phyloP scores from a whole-genome alignment of 1,284 basidiomycete species.

The Heterobasidion occidentale region DNA sequence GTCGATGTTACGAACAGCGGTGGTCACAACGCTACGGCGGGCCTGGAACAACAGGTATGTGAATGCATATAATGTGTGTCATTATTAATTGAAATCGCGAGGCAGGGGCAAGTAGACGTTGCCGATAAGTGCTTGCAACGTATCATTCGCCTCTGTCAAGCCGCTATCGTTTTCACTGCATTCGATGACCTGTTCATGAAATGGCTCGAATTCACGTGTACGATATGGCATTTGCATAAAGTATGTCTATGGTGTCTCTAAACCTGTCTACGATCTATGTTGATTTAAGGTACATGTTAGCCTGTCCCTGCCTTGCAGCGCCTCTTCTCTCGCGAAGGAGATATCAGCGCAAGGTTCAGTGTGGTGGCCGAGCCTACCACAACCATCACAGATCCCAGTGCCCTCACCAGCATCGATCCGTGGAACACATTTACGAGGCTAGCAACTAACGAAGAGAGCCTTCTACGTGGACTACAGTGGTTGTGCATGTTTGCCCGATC shows the following conservation, averaged over 20 bases:
- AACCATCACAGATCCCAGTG: slow-evolving; percentile 20
- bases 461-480: slow-evolving; percentile 52
- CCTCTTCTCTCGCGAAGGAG: slow-evolving; percentile 48
- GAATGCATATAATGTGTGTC: slow-evolving; percentile 8
- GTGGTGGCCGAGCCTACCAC: slow-evolving; percentile 7
- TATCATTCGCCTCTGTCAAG: slow-evolving; percentile 47
- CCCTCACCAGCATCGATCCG: slow-evolving; percentile 36
- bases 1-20: slow-evolving; percentile 12
- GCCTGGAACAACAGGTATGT: slow-evolving; percentile 1
- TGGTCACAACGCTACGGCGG: not conserved
- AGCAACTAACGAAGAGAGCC: slow-evolving; percentile 36
- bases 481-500: slow-evolving; percentile 59
- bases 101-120: slow-evolving; percentile 1
- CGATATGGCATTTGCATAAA: slow-evolving; percentile 24
- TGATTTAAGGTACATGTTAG: slow-evolving; percentile 20
- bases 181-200: slow-evolving; percentile 56
- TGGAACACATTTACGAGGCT: slow-evolving; percentile 44
- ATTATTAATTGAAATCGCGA: slow-evolving; percentile 3
- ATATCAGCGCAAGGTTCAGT: slow-evolving; percentile 25
- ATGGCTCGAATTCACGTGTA: slow-evolving; percentile 51
- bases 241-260: slow-evolving; percentile 19
- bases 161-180: slow-evolving; percentile 47
- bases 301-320: slow-evolving; percentile 47
- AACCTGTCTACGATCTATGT: slow-evolving; percentile 5
- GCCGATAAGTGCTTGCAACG: slow-evolving; percentile 36